A percentile compares a stretch with the other conserved stretches of the same genome.
Conservation (phyloP, 768 basidiomycete genomes). For the Rossbeevera mucosa region DNA sequence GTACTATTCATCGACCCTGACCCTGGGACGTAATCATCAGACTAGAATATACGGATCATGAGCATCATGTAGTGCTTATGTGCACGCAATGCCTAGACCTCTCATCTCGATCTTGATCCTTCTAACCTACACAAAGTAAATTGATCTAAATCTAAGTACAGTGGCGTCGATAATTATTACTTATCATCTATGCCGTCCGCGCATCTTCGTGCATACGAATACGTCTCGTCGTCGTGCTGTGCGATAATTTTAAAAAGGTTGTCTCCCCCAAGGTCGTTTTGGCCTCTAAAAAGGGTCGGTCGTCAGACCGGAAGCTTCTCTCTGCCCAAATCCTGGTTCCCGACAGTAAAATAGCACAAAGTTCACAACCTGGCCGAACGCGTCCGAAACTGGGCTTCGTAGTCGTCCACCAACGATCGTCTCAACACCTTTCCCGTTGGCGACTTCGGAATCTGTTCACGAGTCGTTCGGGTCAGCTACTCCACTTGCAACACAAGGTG, state of each 20-base stretch:
- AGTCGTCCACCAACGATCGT: slow-evolving; percentile 53
- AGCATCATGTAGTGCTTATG: too few species aligned
- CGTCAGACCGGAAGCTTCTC: neutral
- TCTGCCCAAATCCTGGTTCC: neutral
- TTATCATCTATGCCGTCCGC: neutral
- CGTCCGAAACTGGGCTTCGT: slow-evolving; percentile 36
- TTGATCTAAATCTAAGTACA: neutral
- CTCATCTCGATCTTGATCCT: neutral
- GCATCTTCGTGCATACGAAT: neutral
- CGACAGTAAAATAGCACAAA: neutral
- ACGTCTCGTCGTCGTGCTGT: neutral
- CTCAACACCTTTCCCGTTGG: slow-evolving; percentile 71
- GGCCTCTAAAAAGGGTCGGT: neutral
- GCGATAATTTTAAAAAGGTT: neutral
- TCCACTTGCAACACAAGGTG: neutral
- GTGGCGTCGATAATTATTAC: neutral
- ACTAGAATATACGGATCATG: too few species aligned
- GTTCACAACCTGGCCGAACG: slow-evolving; percentile 25
- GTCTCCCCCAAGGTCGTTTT: neutral
- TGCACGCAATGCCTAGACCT: neutral
- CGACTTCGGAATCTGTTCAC: slow-evolving; percentile 61
- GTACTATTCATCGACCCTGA: neutral
- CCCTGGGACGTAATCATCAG: neutral
- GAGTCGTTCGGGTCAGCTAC: neutral
- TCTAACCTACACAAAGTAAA: neutral